Evolutionary conservation across 805 yeast genomes (phyloP), one percentile per base, ranked within the genome.

Genomic region (Yamadazyma ubonensis): DNA sequence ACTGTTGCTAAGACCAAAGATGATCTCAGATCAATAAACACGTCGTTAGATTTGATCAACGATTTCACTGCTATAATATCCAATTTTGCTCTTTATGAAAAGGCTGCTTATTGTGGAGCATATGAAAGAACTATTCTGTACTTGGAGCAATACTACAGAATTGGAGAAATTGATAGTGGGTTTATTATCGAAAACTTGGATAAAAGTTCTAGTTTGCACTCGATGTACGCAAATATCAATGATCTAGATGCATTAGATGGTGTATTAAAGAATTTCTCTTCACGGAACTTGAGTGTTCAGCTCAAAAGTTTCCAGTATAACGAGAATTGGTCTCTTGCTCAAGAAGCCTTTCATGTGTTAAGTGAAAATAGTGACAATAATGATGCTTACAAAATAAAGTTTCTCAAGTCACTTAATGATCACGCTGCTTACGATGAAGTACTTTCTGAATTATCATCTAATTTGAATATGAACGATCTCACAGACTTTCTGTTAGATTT

Each of bases 201-300:
- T 45, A 67, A 64, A 52, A 71, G 70, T 16, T 57, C 66, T 1
- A 71, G 80, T 4, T 60, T 93, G n/a, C 88, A 87, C 51, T 73
- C 75, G 19, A 85, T 90, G 67, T 93, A 93, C 58, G 83, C 96
- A 6, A 83, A 79, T 42, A 78, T 93, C 35, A 91, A 88, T 51
- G 99, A 95, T 54, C 73, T 82, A 26, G 99, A 93, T 65, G 81
- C 96, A 0, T 69, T 93, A 22, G 90, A 86, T 55, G 99, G 99
- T 16, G 79, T 87, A 4, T 64, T 90, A 41, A 80, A 86, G 43
- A 74, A 74, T 44, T 83, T 86, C 50, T 79, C 95, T 0, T 75
- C 83, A 0, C 76, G 79, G 29, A 78, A 79, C 47, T 63, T 88
- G 31, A 75, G 78, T n/a, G 18, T 38, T 8, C 86, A 87, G 54